Conservation (phyloP, 805 yeast species). For the Ogataea trehaloabstinens region DNA sequence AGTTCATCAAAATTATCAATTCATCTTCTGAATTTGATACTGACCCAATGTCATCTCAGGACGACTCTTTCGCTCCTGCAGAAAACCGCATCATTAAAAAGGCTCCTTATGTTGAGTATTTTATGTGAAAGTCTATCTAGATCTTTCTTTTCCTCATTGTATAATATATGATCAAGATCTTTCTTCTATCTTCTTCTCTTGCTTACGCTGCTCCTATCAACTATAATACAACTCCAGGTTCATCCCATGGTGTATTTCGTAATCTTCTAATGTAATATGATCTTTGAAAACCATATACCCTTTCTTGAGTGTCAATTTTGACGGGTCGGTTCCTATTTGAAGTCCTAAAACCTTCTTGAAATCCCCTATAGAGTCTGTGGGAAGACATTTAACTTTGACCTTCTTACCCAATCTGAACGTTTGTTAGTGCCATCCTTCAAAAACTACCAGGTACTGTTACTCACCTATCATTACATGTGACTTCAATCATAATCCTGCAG, state of each 20-base stretch:
- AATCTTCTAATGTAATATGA: conserved; percentile 89
- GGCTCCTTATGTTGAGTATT: conserved; percentile 41
- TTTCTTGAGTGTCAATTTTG: conserved; percentile 70
- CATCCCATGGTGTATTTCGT: conserved; percentile 88
- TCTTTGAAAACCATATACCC: conserved; percentile 85
- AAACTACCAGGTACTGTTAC: conserved; percentile 19
- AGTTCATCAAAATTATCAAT: conserved; percentile 41
- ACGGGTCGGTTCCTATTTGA: conserved; percentile 75
- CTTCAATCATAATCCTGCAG: conserved; percentile 62
- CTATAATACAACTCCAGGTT: conserved; percentile 81
- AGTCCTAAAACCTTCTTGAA: conserved; percentile 79
- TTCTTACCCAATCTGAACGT: conserved; percentile 72
- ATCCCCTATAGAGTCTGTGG: conserved; percentile 84
- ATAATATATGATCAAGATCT: background rate
- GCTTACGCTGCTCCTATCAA: no score
- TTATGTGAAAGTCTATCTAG: conserved; percentile 34
- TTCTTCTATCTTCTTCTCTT: background rate
- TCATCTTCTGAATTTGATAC: conserved; percentile 25
- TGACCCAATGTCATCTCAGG: conserved; percentile 10
- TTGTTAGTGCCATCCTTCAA: no score
- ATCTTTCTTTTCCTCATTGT: background rate
- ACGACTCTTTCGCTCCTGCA: conserved; percentile 12
- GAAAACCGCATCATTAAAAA: conserved; percentile 27
- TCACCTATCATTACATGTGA: conserved; percentile 64
- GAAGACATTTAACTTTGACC: conserved; percentile 81